Evolutionary conservation across 192 early-diverging fungal genomes (phyloP).

Genomic region (Lobosporangium transversale): DNA sequence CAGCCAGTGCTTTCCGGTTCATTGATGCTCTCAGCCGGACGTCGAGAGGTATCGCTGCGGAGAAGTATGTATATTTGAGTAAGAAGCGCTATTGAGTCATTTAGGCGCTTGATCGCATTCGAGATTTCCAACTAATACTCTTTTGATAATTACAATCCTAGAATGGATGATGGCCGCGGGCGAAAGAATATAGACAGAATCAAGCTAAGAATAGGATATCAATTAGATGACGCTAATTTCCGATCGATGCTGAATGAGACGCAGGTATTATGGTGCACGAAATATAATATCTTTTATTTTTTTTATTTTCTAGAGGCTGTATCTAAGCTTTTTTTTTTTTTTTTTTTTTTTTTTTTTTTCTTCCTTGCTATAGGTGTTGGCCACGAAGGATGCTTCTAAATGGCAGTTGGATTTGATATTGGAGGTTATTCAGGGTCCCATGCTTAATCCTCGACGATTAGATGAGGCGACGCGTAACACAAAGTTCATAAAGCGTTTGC

Average conservation of each 20-base stretch:
- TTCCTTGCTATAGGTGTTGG: slow-evolving; percentile 62
- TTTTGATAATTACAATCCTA: not conserved
- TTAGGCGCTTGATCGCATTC: no score
- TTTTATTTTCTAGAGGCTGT: no score
- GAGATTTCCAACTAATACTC: no score
- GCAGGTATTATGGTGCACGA: slow-evolving; percentile 54
- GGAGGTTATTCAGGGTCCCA: slow-evolving; percentile 81
- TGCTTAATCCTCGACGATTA: slow-evolving; percentile 74
- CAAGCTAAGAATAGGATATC: slow-evolving; percentile 65
- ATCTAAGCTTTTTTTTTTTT: not conserved
- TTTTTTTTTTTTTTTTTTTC: not conserved
- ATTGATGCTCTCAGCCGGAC: slow-evolving; percentile 74
- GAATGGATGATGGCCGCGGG: not conserved
- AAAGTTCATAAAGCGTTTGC: slow-evolving; percentile 76
- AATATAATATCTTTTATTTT: not conserved
- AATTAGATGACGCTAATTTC: slow-evolving; percentile 81
- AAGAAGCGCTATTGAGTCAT: no score
- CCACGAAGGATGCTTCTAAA: slow-evolving; percentile 76
- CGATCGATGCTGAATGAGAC: slow-evolving; percentile 72
- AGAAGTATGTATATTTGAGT: slow-evolving; percentile 13
- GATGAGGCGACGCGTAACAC: slow-evolving; percentile 78
- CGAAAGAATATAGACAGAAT: slow-evolving; percentile 64
- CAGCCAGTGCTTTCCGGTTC: slow-evolving; percentile 76
- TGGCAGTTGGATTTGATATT: slow-evolving; percentile 84
- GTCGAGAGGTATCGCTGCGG: slow-evolving; percentile 47